Conservation (phyloP, 495 filamentous ascomycete genomes). For the Venustampulla echinocandica region DNA sequence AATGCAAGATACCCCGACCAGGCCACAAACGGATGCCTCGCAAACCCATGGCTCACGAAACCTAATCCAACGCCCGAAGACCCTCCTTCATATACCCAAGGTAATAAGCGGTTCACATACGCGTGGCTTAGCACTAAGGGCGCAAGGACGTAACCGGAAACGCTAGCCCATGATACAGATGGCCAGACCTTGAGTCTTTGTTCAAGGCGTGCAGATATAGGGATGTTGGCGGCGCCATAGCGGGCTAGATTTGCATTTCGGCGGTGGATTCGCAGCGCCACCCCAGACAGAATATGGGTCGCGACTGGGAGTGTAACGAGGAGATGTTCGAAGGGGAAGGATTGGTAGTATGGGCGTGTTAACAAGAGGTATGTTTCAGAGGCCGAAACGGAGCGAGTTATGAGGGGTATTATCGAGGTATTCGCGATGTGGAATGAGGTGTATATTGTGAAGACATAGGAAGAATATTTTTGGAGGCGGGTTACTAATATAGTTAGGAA, state of each 20-base stretch:
- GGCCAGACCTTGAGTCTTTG: constrained; percentile 50
- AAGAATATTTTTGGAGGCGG: constrained; percentile 76
- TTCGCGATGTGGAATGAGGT: constrained; percentile 69
- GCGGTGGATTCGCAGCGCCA: constrained; percentile 66
- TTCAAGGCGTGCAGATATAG: constrained; percentile 11
- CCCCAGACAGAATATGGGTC: constrained; percentile 54
- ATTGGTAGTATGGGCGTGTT: constrained; percentile 73
- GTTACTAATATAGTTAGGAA: constrained; percentile 45
- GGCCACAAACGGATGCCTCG: constrained; percentile 52
- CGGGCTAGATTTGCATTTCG: constrained; percentile 54
- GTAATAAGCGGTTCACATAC: constrained; percentile 61
- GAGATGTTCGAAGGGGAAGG: constrained; percentile 54
- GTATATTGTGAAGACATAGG: constrained; percentile 78
- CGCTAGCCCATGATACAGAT: constrained; percentile 50
- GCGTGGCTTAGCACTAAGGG: constrained; percentile 60
- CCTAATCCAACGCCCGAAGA: constrained; percentile 71
- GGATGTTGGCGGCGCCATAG: constrained; percentile 48
- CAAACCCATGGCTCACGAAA: constrained; percentile 82
- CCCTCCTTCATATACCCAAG: constrained; percentile 67
- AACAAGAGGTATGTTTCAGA: constrained; percentile 59
- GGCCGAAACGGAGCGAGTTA: constrained; percentile 42
- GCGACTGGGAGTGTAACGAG: constrained; percentile 51
- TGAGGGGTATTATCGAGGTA: constrained; percentile 64
- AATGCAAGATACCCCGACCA: constrained; percentile 59
- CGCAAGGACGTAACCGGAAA: constrained; percentile 56